phyloP scores from a whole-genome alignment of 169 alveolate genomes.

The Plasmodium relictum region DNA sequence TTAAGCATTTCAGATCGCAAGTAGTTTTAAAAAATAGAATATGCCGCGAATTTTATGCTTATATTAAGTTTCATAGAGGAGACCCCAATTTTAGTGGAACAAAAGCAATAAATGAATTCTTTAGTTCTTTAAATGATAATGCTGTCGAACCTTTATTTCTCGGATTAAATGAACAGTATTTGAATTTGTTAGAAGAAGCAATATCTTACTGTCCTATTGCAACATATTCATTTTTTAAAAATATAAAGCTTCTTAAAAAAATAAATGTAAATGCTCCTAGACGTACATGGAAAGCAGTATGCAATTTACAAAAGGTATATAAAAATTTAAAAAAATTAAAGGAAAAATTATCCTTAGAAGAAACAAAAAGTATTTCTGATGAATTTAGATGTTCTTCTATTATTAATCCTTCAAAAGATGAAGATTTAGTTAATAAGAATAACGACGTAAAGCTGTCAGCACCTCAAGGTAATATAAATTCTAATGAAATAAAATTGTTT shows the following conservation, averaged over 20 bases:
- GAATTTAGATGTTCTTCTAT: constrained; percentile 3
- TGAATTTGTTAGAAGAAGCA: constrained; percentile 72
- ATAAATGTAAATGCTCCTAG: constrained; percentile 67
- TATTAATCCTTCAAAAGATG: neutral
- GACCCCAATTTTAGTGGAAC: constrained; percentile 74
- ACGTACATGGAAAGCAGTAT: constrained; percentile 70
- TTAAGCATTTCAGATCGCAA: constrained; percentile 65
- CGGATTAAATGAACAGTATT: constrained; percentile 56
- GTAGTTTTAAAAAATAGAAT: constrained; percentile 60
- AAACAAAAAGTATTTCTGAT: constrained; percentile 2
- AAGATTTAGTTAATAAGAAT: neutral
- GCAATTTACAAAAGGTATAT: constrained; percentile 47
- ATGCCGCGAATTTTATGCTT: constrained; percentile 59
- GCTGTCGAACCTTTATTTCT: constrained; percentile 48
- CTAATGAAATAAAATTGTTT: constrained; percentile 10
- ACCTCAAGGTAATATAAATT: constrained; percentile 22
- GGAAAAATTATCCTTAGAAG: constrained; percentile 37
- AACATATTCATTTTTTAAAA: constrained; percentile 56
- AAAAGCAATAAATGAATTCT: constrained; percentile 73
- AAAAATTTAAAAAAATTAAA: constrained; percentile 50
- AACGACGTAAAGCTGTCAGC: neutral
- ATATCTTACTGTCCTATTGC: constrained; percentile 74
- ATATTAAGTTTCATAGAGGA: constrained; percentile 69
- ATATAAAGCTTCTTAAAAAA: constrained; percentile 49
- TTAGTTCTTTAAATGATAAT: constrained; percentile 66